A percentile compares a stretch with the other conserved stretches of the same genome.
Conservation (phyloP, 1,284 basidiomycete genomes). For the Cutaneotrichosporon cavernicola region DNA sequence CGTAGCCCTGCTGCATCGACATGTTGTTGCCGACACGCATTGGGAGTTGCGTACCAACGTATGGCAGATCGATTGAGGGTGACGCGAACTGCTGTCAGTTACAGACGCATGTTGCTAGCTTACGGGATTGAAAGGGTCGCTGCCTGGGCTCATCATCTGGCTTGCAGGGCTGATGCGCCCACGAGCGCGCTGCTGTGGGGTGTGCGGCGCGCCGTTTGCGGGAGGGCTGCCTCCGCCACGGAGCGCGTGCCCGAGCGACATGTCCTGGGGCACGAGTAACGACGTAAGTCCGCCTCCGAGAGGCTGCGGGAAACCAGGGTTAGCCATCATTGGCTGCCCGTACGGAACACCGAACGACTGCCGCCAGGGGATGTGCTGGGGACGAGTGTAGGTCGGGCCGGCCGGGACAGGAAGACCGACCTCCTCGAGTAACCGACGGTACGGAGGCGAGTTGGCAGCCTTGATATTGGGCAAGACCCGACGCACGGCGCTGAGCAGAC, state of each 20-base stretch:
- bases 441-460: conserved; percentile 86
- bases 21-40: conserved; percentile 31
- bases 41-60: conserved; percentile 26
- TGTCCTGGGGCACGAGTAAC: conserved; percentile 45
- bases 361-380: conserved; percentile 24
- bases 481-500: conserved; percentile 79
- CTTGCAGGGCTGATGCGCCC: conserved; percentile 43
- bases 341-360: conserved; percentile 22
- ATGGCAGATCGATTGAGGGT: conserved; percentile 45
- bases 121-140: conserved; percentile 54
- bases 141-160: conserved; percentile 51
- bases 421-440: conserved; percentile 87
- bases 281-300: conserved; percentile 33
- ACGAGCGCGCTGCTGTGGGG: conserved; percentile 37
- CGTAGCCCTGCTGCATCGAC: conserved; percentile 39
- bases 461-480: conserved; percentile 82
- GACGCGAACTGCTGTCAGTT: conserved; percentile 38
- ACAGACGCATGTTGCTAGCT: conserved; percentile 16
- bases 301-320: conserved; percentile 34
- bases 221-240: conserved; percentile 21
- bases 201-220: conserved; percentile 37
- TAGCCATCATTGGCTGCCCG: conserved; percentile 26
- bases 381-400: conserved; percentile 19
- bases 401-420: conserved; percentile 80
- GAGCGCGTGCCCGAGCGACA: conserved; percentile 42